phyloP scores from a whole-genome alignment of 2,329 filamentous ascomycete genomes.

The Apiospora rasikravindrae region DNA sequence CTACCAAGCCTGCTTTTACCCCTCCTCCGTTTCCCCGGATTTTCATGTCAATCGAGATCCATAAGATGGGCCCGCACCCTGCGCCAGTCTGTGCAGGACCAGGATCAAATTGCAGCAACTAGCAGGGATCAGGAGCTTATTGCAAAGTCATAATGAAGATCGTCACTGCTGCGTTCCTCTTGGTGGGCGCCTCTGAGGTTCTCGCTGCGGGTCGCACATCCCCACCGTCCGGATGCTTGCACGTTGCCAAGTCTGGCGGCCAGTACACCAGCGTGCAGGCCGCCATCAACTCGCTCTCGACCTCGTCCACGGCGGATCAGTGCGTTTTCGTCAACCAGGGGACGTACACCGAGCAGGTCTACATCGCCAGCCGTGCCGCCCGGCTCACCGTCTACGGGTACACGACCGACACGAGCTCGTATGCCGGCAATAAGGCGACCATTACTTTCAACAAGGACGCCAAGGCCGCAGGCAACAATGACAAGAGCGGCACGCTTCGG shows the following conservation, averaged over 20 bases:
- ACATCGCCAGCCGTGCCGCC: slow-evolving; percentile 52
- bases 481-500: slow-evolving; percentile 53
- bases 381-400: slow-evolving; percentile 63
- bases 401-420: slow-evolving; percentile 57
- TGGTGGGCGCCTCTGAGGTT: slow-evolving; percentile 19
- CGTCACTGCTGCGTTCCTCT: slow-evolving; percentile 15
- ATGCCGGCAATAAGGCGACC: slow-evolving; percentile 62
- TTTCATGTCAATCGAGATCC: neutral
- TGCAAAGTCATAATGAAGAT: slow-evolving; percentile 18
- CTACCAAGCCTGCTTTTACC: neutral
- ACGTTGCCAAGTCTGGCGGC: slow-evolving; percentile 49
- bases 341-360: slow-evolving; percentile 66
- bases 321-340: slow-evolving; percentile 68
- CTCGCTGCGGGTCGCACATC: slow-evolving; percentile 42
- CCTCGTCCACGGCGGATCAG: slow-evolving; percentile 52
- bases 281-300: slow-evolving; percentile 64
- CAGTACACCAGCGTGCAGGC: slow-evolving; percentile 51
- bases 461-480: slow-evolving; percentile 55
- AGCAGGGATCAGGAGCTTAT: neutral
- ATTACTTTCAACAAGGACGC: slow-evolving; percentile 52
- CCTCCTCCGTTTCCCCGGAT: neutral
- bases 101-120: neutral
- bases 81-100: neutral
- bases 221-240: slow-evolving; percentile 54
- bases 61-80: slow-evolving; percentile 1